Base-by-base conservation (phyloP, 1,284 basidiomycete species). In the Afroboletus lepidellus region DNA sequence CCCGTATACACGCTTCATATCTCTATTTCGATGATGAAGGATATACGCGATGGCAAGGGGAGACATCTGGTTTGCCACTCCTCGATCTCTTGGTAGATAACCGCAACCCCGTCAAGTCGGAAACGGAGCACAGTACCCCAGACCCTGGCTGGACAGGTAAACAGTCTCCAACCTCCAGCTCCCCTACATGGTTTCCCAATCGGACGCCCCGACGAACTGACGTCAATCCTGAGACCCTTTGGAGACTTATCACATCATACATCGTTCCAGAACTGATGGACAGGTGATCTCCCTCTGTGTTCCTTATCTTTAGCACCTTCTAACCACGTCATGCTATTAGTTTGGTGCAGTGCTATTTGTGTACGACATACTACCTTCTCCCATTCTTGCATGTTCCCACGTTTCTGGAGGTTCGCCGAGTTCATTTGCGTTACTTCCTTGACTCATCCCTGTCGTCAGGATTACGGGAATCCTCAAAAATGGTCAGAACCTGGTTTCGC, bases 401-500 rank as follows among this genome's bases (percentile, higher is more conserved):
- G 3, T 95, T 94, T 72, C 76, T 94, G 41, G 77, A 84, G 42
- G 87, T 90, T 64, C 58, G 87, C 78, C n/a, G 27, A 49, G 46
- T 55, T 53, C 24, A 44, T 50, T 44, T 29, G 4, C 16, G 4
- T 25, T 29, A 38, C 38, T 48, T 54, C 51, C 8, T 45, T 48
- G 32, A 12, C 55, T 66, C 29, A 69, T 44, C 24, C 46, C 45
- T 57, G 12, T 50, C 41, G 47, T 21, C 59, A 90, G 86, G 92
- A 95, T 70, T 95, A 95, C 64, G 90, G 90, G 43, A 91, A 92
- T 59, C 92, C 92, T 41, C 81, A 83, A 69, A 93, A 93, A 75
- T 94, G 92, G 92, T 90, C 88, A 34, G 92, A 94, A 69, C 90
- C 92, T 18, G 92, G 92, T 7, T 95, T 95, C 61, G 91, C 90